These are phyloP conservation scores for Jatropha curcas DNA, from an alignment of 345 rosid species.

Conservation along the genomic window DNA sequence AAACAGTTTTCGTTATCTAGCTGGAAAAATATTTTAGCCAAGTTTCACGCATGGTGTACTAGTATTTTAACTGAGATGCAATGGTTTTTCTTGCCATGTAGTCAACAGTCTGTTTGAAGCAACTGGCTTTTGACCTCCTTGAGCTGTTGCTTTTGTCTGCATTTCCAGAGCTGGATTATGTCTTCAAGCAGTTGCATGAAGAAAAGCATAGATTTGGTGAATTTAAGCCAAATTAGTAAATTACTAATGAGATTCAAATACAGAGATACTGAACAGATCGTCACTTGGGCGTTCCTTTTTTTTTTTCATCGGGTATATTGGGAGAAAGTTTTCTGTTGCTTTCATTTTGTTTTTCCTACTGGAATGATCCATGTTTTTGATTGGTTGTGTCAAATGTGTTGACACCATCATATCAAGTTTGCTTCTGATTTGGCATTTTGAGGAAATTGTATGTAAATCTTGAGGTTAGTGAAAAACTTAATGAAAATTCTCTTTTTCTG, in stretches of 20 bases:
- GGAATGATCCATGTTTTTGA: slow-evolving; percentile 1
- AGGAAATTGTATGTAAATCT: slow-evolving; percentile 37
- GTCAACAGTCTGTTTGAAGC: slow-evolving; percentile 85
- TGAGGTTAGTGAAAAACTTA: slow-evolving; percentile 18
- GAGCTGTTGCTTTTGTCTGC: slow-evolving; percentile 74
- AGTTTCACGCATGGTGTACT: too few relatives aligned
- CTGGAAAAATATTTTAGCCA: background rate
- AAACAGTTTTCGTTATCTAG: background rate
- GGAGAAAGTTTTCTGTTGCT: background rate
- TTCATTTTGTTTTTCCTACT: slow-evolving; percentile 10
- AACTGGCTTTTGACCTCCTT: slow-evolving; percentile 67
- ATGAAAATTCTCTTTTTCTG: background rate
- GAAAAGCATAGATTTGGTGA: slow-evolving; percentile 80
- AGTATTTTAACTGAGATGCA: slow-evolving; percentile 9
- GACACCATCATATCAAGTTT: slow-evolving; percentile 24
- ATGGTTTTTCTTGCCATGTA: slow-evolving; percentile 32
- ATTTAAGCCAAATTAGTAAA: slow-evolving; percentile 36
- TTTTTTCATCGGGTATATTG: slow-evolving; percentile 12
- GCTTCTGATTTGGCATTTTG: slow-evolving; percentile 12
- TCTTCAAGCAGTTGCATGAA: slow-evolving; percentile 63
- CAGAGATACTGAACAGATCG: background rate
- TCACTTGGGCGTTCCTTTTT: background rate
- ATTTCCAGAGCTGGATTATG: slow-evolving; percentile 69
- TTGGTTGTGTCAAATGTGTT: slow-evolving; percentile 8
- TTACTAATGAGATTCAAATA: background rate